These are phyloP conservation scores for Sonneratia alba DNA, from an alignment of 345 rosid species.

Conservation along the genomic window DNA sequence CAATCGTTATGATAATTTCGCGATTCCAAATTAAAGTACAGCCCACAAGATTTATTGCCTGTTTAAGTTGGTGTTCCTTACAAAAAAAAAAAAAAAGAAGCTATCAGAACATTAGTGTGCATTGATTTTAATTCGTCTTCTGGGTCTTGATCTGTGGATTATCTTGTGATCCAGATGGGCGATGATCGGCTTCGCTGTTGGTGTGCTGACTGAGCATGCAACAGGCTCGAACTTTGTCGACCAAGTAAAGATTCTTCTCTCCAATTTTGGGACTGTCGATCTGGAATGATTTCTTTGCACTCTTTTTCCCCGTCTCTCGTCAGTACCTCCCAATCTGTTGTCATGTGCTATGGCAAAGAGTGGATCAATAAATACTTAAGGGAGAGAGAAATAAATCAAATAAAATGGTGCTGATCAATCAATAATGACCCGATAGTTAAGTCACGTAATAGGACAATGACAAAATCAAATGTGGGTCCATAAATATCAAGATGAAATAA, in stretches of 20 bases:
- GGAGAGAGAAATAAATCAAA: too few relatives aligned
- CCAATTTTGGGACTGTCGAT: constrained; percentile 77
- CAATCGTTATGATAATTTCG: neutral
- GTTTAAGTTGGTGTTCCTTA: neutral
- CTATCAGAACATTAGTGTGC: neutral
- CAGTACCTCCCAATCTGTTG: neutral
- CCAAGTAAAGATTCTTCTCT: constrained; percentile 82
- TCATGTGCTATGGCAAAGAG: neutral
- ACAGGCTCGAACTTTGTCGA: constrained; percentile 87
- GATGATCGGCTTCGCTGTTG: constrained; percentile 89
- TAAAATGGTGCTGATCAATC: too few relatives aligned
- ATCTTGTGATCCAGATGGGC: constrained; percentile 54
- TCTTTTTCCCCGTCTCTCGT: neutral
- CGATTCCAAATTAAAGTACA: neutral
- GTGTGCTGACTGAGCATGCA: constrained; percentile 86
- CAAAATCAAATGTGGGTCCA: neutral
- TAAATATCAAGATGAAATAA: neutral
- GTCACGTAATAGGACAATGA: neutral
- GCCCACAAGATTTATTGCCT: neutral
- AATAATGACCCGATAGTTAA: neutral
- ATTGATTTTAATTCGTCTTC: neutral
- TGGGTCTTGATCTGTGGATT: neutral
- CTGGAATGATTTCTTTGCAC: constrained; percentile 38
- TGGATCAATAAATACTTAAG: too few relatives aligned
- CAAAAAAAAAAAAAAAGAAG: neutral